Conservation (phyloP, 1,284 basidiomycete genomes). For the Heterobasidion occidentale region DNA sequence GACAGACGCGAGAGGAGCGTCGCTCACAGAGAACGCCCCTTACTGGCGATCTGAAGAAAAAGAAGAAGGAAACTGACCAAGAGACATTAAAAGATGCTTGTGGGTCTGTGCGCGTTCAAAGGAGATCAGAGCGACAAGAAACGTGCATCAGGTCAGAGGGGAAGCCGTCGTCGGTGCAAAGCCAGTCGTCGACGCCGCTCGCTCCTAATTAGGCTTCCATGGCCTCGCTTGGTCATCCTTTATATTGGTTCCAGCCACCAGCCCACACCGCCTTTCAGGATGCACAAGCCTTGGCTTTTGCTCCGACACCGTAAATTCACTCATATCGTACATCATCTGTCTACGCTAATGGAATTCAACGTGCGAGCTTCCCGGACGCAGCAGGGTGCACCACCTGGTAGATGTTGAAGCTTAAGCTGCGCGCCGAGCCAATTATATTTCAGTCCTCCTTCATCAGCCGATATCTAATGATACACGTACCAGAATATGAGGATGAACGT, state of each 20-base stretch:
- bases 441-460: conserved; percentile 6
- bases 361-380: not conserved
- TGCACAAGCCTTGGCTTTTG: too few species aligned
- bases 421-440: conserved; percentile 3
- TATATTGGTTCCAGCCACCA: too few species aligned
- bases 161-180: conserved; percentile 9
- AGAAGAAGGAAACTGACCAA: conserved; percentile 12
- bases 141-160: conserved; percentile 9
- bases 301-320: too few species aligned
- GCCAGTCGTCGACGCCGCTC: not conserved
- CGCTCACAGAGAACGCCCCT: not conserved
- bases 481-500: conserved; percentile 81
- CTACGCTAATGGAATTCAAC: not conserved
- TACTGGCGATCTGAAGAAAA: not conserved
- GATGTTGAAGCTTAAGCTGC: conserved; percentile 70
- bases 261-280: too few species aligned
- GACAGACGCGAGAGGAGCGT: not conserved
- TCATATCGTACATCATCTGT: too few species aligned
- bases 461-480: conserved; percentile 33
- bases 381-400: conserved; percentile 40
- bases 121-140: conserved; percentile 13
- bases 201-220: too few species aligned
- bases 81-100: conserved; percentile 9
- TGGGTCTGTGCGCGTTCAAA: not conserved
- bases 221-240: too few species aligned